Evolutionary conservation across 495 filamentous ascomycete genomes (phyloP).

Genomic region (Amorphotheca resinae): DNA sequence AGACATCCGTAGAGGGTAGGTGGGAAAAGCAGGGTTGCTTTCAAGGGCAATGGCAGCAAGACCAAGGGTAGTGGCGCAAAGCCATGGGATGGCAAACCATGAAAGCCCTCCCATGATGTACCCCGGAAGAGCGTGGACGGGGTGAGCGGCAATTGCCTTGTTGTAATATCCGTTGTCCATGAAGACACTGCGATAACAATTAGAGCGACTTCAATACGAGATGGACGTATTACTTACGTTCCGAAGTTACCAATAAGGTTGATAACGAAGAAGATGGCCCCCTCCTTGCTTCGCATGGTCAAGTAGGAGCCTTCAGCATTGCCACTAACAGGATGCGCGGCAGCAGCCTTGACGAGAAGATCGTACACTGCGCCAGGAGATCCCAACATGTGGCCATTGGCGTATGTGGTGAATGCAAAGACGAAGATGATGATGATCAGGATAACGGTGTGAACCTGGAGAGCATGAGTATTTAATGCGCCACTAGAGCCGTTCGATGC

Average conservation of each 20-base stretch:
- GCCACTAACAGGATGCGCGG: constrained; percentile 64
- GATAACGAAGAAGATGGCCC: constrained; percentile 93
- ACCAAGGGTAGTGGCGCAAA: constrained; percentile 86
- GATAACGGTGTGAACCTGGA: constrained; percentile 67
- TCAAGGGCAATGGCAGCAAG: constrained; percentile 80
- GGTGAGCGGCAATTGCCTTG: constrained; percentile 87
- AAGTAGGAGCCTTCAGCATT: constrained; percentile 81
- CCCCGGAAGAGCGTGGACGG: constrained; percentile 80
- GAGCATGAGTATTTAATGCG: constrained; percentile 22
- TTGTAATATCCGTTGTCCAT: constrained; percentile 60
- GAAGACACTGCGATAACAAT: constrained; percentile 10
- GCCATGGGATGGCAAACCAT: constrained; percentile 96
- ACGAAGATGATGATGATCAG: constrained; percentile 82
- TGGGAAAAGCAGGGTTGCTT: constrained; percentile 58
- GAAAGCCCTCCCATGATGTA: constrained; percentile 70
- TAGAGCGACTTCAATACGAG: background rate
- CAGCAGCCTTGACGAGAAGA: constrained; percentile 55
- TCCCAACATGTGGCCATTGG: constrained; percentile 61
- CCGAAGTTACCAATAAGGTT: constrained; percentile 73
- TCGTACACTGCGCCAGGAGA: constrained; percentile 77
- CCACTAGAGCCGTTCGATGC: no score
- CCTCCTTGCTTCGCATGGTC: constrained; percentile 79
- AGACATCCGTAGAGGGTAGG: constrained; percentile 59
- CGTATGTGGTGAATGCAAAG: constrained; percentile 80
- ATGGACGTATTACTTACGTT: constrained; percentile 31